phyloP scores from a whole-genome alignment of 139 green algal species.

The Closterium sp. region DNA sequence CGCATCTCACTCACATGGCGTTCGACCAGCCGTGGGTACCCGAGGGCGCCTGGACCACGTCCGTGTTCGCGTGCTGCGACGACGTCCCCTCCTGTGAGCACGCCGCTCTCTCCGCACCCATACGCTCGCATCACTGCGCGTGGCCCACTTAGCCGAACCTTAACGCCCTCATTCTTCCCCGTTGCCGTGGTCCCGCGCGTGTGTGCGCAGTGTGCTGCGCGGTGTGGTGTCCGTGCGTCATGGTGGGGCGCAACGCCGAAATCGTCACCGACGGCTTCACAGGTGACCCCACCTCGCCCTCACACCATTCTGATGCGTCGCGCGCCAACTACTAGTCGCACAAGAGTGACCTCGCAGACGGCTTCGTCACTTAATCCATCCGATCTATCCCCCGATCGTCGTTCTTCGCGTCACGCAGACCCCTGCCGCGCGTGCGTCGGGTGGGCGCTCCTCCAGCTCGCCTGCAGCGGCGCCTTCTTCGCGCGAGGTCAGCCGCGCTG shows the following conservation, averaged over 20 bases:
- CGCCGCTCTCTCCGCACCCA: not conserved
- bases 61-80: not conserved
- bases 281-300: not conserved
- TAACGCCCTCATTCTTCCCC: not conserved
- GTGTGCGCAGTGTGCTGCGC: conserved; percentile 15
- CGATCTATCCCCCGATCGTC: not conserved
- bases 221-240: conserved; percentile 19
- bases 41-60: not conserved
- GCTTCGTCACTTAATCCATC: not conserved
- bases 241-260: conserved; percentile 14
- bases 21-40: not conserved
- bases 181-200: not conserved
- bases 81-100: not conserved
- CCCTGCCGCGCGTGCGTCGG: not conserved
- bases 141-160: not conserved
- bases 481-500: not conserved
- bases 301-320: not conserved
- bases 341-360: not conserved
- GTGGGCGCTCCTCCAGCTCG: not conserved
- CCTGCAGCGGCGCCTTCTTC: not conserved
- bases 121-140: not conserved
- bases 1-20: not conserved
- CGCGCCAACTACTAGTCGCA: not conserved
- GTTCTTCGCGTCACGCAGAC: not conserved
- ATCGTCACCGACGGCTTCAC: conserved; percentile 18